Evolutionary conservation across 169 alveolate genomes (phyloP).

Genomic region (Babesia divergens): DNA sequence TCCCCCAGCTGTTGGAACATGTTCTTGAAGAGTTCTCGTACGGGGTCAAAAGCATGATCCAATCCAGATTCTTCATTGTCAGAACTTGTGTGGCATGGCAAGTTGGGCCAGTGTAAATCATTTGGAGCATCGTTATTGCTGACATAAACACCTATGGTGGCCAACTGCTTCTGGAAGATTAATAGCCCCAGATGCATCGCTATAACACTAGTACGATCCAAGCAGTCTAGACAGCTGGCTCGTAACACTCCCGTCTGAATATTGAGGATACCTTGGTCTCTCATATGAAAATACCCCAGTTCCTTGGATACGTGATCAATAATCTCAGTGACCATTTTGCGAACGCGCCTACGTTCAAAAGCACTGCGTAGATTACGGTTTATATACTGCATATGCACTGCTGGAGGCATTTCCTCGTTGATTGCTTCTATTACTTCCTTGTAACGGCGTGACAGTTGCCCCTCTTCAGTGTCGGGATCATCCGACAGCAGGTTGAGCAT

Average conservation of each 20-base stretch:
- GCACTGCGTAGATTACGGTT: slow-evolving; percentile 60
- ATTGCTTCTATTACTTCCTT: slow-evolving; percentile 23
- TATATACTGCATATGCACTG: slow-evolving; percentile 42
- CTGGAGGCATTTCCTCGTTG: slow-evolving; percentile 59
- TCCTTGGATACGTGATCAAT: slow-evolving; percentile 33
- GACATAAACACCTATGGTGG: slow-evolving; percentile 34
- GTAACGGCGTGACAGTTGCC: slow-evolving; percentile 53
- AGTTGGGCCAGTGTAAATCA: background rate
- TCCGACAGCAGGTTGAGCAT: slow-evolving; percentile 67
- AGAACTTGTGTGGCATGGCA: background rate
- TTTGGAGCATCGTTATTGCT: background rate
- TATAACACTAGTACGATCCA: slow-evolving; percentile 96
- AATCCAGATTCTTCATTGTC: slow-evolving; percentile 16
- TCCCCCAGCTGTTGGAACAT: slow-evolving; percentile 73
- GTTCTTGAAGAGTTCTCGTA: slow-evolving; percentile 40
- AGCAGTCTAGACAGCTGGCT: slow-evolving; percentile 96
- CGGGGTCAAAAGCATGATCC: slow-evolving; percentile 17
- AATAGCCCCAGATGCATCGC: slow-evolving; percentile 58
- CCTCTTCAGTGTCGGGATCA: slow-evolving; percentile 62
- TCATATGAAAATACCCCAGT: slow-evolving; percentile 42
- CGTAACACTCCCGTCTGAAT: slow-evolving; percentile 90
- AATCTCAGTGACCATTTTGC: slow-evolving; percentile 48
- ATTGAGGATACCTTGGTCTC: background rate
- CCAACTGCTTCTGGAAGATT: slow-evolving; percentile 51
- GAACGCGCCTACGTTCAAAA: slow-evolving; percentile 40